phyloP scores from a whole-genome alignment of 2,329 filamentous ascomycete genomes.

The Diaporthe sp. region DNA sequence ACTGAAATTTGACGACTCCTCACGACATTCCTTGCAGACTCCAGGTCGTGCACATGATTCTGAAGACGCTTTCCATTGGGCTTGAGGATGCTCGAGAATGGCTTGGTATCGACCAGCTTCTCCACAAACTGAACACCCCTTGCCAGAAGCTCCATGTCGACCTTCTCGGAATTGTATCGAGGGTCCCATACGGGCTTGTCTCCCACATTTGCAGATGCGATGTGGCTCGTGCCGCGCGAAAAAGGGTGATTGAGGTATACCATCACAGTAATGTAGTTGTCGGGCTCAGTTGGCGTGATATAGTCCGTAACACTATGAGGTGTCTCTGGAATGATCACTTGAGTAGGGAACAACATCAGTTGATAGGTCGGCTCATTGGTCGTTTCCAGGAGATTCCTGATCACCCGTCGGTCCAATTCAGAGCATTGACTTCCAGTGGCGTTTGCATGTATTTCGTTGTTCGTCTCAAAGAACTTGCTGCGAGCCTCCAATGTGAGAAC shows the following conservation, averaged over 20 bases:
- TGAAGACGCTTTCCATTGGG: constrained; percentile 32
- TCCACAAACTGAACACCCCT: constrained; percentile 51
- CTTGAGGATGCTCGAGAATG: constrained; percentile 51
- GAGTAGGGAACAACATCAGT: constrained; percentile 41
- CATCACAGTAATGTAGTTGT: constrained; percentile 62
- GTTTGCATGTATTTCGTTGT: background rate
- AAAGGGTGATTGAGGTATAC: constrained; percentile 67
- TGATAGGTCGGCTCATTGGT: constrained; percentile 39
- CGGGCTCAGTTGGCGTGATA: constrained; percentile 41
- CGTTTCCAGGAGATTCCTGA: background rate
- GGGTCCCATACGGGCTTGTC: constrained; percentile 62
- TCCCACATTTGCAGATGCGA: constrained; percentile 52
- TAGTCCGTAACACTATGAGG: constrained; percentile 39
- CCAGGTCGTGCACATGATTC: constrained; percentile 35
- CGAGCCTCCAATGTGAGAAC: constrained; percentile 1
- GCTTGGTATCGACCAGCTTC: constrained; percentile 50
- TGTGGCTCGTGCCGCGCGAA: constrained; percentile 66
- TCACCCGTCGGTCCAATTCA: background rate
- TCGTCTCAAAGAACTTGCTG: background rate
- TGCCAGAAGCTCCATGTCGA: constrained; percentile 56
- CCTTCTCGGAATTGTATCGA: constrained; percentile 60
- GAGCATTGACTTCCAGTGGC: background rate
- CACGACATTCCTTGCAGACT: constrained; percentile 40
- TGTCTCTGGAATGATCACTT: constrained; percentile 37
- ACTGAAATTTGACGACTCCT: constrained; percentile 35